Evolutionary conservation across 148 eudicot genomes (phyloP).

Genomic region (Euryodendron excelsum): DNA sequence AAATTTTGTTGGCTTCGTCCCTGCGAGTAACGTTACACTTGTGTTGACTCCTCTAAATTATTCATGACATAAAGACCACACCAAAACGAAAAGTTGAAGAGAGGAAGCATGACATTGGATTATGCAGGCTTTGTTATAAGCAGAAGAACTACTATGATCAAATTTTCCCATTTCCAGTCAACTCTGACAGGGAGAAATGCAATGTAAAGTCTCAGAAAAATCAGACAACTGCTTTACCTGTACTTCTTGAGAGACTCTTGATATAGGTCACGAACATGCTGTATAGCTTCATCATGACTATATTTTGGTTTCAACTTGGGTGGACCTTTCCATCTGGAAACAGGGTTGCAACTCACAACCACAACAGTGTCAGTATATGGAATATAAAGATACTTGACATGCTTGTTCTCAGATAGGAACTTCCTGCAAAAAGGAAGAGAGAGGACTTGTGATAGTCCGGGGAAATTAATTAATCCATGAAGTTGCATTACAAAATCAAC

Average conservation of each 20-base stretch:
- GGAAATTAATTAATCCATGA: neutral
- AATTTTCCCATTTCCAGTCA: neutral
- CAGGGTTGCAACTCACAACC: constrained; percentile 90
- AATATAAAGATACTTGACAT: constrained; percentile 86
- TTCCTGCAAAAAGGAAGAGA: constrained; percentile 52
- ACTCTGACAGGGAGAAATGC: neutral
- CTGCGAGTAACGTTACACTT: too few relatives aligned
- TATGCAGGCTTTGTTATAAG: neutral
- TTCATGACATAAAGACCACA: neutral
- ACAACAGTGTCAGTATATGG: constrained; percentile 91
- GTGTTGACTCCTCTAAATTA: too few relatives aligned
- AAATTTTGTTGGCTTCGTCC: too few relatives aligned
- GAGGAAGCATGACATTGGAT: neutral
- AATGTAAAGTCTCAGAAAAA: neutral
- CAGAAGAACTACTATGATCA: neutral
- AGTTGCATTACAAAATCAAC: neutral
- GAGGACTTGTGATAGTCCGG: neutral
- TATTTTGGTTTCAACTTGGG: constrained; percentile 80
- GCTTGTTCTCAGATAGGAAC: constrained; percentile 85
- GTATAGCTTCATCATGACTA: constrained; percentile 77
- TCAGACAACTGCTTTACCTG: constrained; percentile 42
- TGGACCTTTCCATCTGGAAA: constrained; percentile 71
- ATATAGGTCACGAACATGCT: constrained; percentile 78
- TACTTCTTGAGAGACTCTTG: constrained; percentile 58
- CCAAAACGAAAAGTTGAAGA: neutral